A percentile compares a stretch with the other conserved stretches of the same genome.
Evolutionary conservation across 805 yeast genomes (phyloP).

Genomic region (Candida ascalaphidarum): DNA sequence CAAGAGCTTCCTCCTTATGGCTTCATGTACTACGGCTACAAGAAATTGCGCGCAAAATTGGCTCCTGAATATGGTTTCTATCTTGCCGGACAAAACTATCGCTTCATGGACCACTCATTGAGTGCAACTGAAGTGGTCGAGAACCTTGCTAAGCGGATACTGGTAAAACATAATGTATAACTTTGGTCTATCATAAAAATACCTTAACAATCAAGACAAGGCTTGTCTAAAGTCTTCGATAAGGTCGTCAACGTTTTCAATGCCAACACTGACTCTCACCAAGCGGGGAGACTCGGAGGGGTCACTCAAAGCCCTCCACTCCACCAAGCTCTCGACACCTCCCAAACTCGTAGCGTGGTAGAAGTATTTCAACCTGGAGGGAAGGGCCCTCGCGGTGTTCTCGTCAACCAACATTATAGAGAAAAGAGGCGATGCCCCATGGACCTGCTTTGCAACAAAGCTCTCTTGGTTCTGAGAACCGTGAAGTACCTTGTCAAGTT

Average conservation of each 20-base stretch:
- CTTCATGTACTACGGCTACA: conserved; percentile 22
- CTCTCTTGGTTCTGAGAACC: conserved; percentile 70
- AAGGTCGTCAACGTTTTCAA: conserved; percentile 70
- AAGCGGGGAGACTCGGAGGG: conserved; percentile 44
- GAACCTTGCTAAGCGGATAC: no score
- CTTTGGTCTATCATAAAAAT: background rate
- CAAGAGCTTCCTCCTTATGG: conserved; percentile 26
- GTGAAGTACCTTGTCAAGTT: conserved; percentile 49
- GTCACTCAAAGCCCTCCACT: conserved; percentile 78
- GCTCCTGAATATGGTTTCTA: conserved; percentile 16
- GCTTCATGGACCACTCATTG: conserved; percentile 10
- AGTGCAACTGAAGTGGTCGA: conserved; percentile 15
- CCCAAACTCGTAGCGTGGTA: conserved; percentile 92
- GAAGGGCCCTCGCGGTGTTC: conserved; percentile 54
- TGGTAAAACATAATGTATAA: background rate
- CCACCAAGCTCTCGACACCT: conserved; percentile 84
- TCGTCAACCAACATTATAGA: conserved; percentile 45
- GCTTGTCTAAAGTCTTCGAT: conserved; percentile 67
- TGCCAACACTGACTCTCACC: conserved; percentile 72
- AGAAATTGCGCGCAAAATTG: conserved; percentile 9
- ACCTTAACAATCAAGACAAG: no score
- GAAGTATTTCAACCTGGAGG: conserved; percentile 58
- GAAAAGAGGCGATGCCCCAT: conserved; percentile 66
- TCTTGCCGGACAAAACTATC: conserved; percentile 28
- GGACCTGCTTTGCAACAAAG: conserved; percentile 59